These are phyloP conservation scores for Clonostachys rosea DNA, from an alignment of 2,329 filamentous ascomycete genomes.

Conservation along the genomic window DNA sequence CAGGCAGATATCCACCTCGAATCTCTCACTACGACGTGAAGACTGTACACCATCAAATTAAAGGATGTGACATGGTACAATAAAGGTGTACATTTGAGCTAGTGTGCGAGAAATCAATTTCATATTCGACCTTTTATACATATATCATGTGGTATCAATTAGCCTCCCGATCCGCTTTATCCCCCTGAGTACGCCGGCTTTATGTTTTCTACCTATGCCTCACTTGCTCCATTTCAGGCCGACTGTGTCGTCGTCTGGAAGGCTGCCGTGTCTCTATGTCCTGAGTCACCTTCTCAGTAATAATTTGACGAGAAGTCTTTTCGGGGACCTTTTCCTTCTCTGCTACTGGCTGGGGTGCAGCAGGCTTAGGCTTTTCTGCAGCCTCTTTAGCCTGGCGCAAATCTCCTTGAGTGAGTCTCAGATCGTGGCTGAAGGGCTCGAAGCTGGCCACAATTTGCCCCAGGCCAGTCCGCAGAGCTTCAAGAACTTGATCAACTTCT, in stretches of 20 bases:
- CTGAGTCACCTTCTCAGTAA: constrained; percentile 3
- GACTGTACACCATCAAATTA: too few relatives aligned
- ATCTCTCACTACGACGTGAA: too few relatives aligned
- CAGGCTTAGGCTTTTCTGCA: constrained; percentile 11
- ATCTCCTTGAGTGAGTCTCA: constrained; percentile 67
- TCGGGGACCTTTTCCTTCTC: constrained; percentile 7
- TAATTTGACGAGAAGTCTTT: background rate
- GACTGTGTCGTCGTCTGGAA: background rate
- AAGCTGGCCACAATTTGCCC: constrained; percentile 65
- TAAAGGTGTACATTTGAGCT: too few relatives aligned
- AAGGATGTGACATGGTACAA: too few relatives aligned
- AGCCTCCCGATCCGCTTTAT: too few relatives aligned
- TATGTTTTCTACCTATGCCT: background rate
- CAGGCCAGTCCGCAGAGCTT: constrained; percentile 61
- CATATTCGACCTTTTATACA: too few relatives aligned
- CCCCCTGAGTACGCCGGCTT: too few relatives aligned
- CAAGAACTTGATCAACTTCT: constrained; percentile 69
- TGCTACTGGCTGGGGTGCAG: background rate
- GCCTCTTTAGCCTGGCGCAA: constrained; percentile 70
- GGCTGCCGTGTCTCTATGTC: constrained; percentile 1
- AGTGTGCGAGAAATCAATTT: too few relatives aligned
- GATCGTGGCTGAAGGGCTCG: constrained; percentile 65
- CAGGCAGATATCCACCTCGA: too few relatives aligned
- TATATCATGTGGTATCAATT: background rate
- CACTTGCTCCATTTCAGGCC: constrained; percentile 21